phyloP scores from a whole-genome alignment of 2,329 filamentous ascomycete genomes.

The Alternaria gansuensis region DNA sequence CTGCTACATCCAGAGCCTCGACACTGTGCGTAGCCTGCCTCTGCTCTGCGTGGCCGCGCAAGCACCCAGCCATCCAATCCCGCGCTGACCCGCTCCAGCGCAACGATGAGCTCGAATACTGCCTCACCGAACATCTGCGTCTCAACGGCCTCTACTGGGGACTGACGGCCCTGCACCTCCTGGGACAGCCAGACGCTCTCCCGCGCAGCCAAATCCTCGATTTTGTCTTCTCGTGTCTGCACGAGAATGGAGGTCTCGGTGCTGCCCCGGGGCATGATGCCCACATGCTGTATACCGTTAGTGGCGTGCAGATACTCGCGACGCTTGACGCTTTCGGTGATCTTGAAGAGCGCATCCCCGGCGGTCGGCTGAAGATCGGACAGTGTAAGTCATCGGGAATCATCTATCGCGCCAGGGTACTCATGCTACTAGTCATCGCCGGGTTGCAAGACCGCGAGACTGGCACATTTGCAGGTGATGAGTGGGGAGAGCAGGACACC shows the following conservation, averaged over 20 bases:
- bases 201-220: slow-evolving; percentile 82
- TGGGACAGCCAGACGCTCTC: slow-evolving; percentile 81
- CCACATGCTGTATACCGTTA: slow-evolving; percentile 95
- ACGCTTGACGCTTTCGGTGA: slow-evolving; percentile 85
- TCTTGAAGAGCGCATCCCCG: slow-evolving; percentile 73
- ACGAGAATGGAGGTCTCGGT: slow-evolving; percentile 88
- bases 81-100: slow-evolving; percentile 64
- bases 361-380: slow-evolving; percentile 75
- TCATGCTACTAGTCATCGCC: slow-evolving; percentile 71
- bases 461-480: slow-evolving; percentile 90
- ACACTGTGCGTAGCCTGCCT: slow-evolving; percentile 69
- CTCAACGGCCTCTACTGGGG: slow-evolving; percentile 98
- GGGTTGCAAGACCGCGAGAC: slow-evolving; percentile 79
- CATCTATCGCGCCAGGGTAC: slow-evolving; percentile 20
- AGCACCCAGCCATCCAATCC: slow-evolving; percentile 26
- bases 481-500: slow-evolving; percentile 97
- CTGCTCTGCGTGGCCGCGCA: slow-evolving; percentile 30
- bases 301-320: slow-evolving; percentile 90
- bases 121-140: slow-evolving; percentile 95
- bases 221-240: slow-evolving; percentile 95
- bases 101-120: slow-evolving; percentile 96
- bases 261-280: slow-evolving; percentile 94
- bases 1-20: slow-evolving; percentile 89
- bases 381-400: slow-evolving; percentile 70
- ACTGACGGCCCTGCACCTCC: slow-evolving; percentile 83